phyloP scores from a whole-genome alignment of 129 eudicot genomes.

The Calendula officinalis region DNA sequence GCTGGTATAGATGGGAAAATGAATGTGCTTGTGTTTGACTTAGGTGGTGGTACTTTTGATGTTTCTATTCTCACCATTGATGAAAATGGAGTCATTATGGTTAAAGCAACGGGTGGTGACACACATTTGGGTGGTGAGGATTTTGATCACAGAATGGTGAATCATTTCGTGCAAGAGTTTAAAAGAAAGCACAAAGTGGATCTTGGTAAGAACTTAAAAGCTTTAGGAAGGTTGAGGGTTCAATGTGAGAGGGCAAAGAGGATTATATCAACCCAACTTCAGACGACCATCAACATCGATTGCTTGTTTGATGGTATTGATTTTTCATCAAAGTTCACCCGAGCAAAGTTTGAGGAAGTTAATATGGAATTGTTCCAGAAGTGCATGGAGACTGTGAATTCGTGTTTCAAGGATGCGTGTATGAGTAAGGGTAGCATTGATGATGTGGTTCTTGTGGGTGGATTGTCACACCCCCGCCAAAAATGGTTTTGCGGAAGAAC shows the following conservation, averaged over 20 bases:
- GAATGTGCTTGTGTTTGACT: conserved; percentile 33
- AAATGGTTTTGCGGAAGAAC: no score
- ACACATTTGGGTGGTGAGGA: conserved; percentile 36
- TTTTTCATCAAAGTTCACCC: conserved; percentile 15
- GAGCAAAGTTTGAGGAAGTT: conserved; percentile 27
- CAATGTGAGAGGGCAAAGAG: conserved; percentile 30
- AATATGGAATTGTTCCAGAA: conserved; percentile 13
- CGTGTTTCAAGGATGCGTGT: neutral
- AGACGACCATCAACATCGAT: conserved; percentile 20
- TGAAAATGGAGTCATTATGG: conserved; percentile 12
- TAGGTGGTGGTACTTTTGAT: conserved; percentile 39
- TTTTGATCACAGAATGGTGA: conserved; percentile 30
- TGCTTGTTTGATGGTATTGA: conserved; percentile 18
- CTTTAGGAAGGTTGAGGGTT: conserved; percentile 33
- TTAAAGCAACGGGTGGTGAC: conserved; percentile 35
- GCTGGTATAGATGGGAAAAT: conserved; percentile 20
- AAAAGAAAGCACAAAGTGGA: conserved; percentile 27
- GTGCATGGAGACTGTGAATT: conserved; percentile 7
- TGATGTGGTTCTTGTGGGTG: conserved; percentile 25
- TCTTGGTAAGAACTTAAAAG: conserved; percentile 21
- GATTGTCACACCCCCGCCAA: no score
- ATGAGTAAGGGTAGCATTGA: conserved; percentile 5
- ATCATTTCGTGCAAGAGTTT: conserved; percentile 13
- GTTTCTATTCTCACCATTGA: conserved; percentile 30
- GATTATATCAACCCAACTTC: conserved; percentile 11